Percentiles rank a stretch among this genome's conserved stretches.
These are phyloP conservation scores for Medakamo hakoo DNA, from an alignment of 139 green algal species.

Conservation along the genomic window DNA sequence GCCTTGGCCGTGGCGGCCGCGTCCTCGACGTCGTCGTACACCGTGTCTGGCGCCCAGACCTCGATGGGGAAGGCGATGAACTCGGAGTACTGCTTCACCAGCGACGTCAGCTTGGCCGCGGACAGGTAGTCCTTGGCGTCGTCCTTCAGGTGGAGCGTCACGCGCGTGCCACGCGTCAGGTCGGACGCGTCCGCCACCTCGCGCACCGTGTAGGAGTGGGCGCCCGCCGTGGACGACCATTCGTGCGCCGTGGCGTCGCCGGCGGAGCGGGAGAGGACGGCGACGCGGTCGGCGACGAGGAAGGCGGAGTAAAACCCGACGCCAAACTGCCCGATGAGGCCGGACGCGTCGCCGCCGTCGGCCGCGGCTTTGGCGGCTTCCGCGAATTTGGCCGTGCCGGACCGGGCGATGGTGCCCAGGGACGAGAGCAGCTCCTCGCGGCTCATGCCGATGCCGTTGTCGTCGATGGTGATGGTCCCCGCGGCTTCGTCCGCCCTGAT, in stretches of 20 bases:
- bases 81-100: slow-evolving; percentile 97
- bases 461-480: slow-evolving; percentile 81
- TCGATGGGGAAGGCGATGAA: slow-evolving; percentile 99
- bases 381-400: slow-evolving; percentile 94
- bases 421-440: slow-evolving; percentile 74
- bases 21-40: slow-evolving; percentile 50
- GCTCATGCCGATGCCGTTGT: slow-evolving; percentile 92
- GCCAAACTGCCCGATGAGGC: slow-evolving; percentile 70
- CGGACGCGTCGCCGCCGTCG: slow-evolving; percentile 28
- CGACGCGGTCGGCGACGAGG: slow-evolving; percentile 67
- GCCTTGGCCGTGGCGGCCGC: slow-evolving; percentile 55
- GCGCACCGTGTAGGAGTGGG: slow-evolving; percentile 65
- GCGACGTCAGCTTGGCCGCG: slow-evolving; percentile 40
- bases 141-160: slow-evolving; percentile 92
- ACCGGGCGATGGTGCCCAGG: slow-evolving; percentile 92
- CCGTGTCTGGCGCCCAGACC: slow-evolving; percentile 27
- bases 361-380: slow-evolving; percentile 77
- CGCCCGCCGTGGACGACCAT: slow-evolving; percentile 78
- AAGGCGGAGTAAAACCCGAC: slow-evolving; percentile 98
- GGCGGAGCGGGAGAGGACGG: slow-evolving; percentile 21
- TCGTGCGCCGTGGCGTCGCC: slow-evolving; percentile 56
- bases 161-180: slow-evolving; percentile 59
- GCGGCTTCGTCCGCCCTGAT: slow-evolving; percentile 68
- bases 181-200: slow-evolving; percentile 1
- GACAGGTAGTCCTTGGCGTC: slow-evolving; percentile 69